Conservation (phyloP, 805 yeast genomes). For the Myxozyma udenii region DNA sequence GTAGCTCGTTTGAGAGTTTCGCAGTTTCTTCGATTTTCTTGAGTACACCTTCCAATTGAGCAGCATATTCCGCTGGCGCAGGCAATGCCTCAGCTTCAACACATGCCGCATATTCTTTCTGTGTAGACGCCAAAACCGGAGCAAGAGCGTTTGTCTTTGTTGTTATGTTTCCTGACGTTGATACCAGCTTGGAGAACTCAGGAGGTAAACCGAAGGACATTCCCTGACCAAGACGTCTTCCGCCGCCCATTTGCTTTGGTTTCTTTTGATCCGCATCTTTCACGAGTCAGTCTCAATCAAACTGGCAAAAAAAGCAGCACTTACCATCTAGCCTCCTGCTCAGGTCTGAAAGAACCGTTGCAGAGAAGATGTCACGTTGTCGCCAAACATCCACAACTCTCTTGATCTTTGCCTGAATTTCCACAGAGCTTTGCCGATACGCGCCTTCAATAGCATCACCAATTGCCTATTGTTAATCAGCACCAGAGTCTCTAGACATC, state of each 20-base stretch:
- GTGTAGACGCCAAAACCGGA: constrained; percentile 14
- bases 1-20: constrained; percentile 34
- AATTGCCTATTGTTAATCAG: constrained; percentile 31
- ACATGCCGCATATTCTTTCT: constrained; percentile 19
- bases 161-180: constrained; percentile 9
- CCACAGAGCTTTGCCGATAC: constrained; percentile 41
- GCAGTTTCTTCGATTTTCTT: constrained; percentile 32
- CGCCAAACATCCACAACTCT: constrained; percentile 66
- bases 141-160: constrained; percentile 8
- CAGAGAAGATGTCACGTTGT: constrained; percentile 53
- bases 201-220: constrained; percentile 25
- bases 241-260: constrained; percentile 19
- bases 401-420: constrained; percentile 51
- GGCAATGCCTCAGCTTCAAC: constrained; percentile 37
- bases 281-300: neutral
- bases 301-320: neutral
- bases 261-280: constrained; percentile 19
- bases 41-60: constrained; percentile 32
- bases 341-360: constrained; percentile 37
- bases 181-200: constrained; percentile 24
- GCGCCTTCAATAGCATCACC: constrained; percentile 41
- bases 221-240: constrained; percentile 26
- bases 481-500: no score
- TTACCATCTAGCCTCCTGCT: constrained; percentile 31
- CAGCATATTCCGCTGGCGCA: constrained; percentile 38